Conservation (phyloP, 768 basidiomycete genomes). For the Clitopilus hobsonii region DNA sequence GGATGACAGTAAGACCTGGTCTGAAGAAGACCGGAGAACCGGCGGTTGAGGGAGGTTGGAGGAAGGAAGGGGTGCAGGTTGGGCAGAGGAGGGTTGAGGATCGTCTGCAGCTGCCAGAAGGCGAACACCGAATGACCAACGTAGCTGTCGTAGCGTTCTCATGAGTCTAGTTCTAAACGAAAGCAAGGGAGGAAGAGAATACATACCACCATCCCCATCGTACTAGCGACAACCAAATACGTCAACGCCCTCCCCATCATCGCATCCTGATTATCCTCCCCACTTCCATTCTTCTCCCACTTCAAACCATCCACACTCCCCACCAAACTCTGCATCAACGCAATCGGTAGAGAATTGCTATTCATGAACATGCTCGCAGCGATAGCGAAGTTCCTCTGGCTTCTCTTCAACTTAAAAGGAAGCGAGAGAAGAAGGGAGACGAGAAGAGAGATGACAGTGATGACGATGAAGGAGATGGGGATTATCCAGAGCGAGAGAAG, state of each 20-base stretch:
- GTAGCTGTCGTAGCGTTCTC: constrained; percentile 48
- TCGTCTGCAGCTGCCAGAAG: constrained; percentile 71
- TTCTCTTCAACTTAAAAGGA: constrained; percentile 61
- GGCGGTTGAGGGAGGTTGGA: not conserved
- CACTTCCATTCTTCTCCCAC: constrained; percentile 55
- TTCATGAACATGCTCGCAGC: constrained; percentile 91
- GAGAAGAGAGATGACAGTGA: constrained; percentile 66
- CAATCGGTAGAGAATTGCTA: constrained; percentile 92
- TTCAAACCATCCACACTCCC: constrained; percentile 77
- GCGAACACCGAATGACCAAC: constrained; percentile 92
- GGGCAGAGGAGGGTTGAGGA: constrained; percentile 3
- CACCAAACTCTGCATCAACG: constrained; percentile 88
- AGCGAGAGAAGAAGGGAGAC: constrained; percentile 62
- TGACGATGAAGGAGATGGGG: constrained; percentile 77
- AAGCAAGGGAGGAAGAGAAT: not conserved
- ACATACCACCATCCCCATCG: constrained; percentile 87
- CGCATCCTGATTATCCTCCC: constrained; percentile 66
- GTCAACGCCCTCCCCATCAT: constrained; percentile 91
- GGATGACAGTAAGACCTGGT: not conserved
- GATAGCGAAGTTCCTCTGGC: constrained; percentile 73
- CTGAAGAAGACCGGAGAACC: no score
- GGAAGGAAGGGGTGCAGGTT: not conserved
- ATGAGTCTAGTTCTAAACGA: not conserved
- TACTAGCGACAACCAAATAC: constrained; percentile 89
- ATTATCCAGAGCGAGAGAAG: constrained; percentile 52